These are phyloP conservation scores for Cladosporium sp. DNA, from an alignment of 2,329 filamentous ascomycete genomes.

Conservation along the genomic window DNA sequence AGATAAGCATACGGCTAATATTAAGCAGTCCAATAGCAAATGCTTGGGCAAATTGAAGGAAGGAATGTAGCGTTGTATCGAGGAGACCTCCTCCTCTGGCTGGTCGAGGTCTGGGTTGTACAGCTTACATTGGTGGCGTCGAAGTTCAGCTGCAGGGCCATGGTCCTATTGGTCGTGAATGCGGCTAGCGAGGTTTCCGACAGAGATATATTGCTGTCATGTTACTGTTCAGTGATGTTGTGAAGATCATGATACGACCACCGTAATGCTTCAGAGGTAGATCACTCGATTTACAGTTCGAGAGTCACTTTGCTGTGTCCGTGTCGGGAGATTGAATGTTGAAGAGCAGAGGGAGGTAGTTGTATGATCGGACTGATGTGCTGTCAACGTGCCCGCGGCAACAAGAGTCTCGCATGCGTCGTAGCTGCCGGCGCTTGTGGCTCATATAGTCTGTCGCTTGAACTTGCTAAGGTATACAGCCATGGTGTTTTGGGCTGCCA, in stretches of 20 bases:
- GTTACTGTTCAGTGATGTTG: neutral
- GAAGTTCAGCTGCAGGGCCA: neutral
- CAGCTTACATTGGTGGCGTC: constrained; percentile 6
- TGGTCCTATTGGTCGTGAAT: neutral
- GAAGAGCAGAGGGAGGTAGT: neutral
- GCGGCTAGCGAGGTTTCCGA: neutral
- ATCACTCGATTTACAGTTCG: neutral
- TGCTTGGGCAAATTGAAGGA: constrained; percentile 9
- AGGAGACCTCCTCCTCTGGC: neutral
- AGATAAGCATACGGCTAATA: constrained; percentile 19
- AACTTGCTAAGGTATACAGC: neutral
- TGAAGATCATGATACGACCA: neutral
- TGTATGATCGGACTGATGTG: neutral
- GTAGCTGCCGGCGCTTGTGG: neutral
- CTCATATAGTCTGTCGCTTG: neutral
- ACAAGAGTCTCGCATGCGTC: neutral
- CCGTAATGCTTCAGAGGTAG: neutral
- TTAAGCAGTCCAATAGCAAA: constrained; percentile 14
- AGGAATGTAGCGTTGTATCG: constrained; percentile 8
- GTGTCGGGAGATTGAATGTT: neutral
- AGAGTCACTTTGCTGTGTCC: neutral
- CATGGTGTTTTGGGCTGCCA: neutral
- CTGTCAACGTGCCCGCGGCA: neutral
- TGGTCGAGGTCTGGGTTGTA: neutral
- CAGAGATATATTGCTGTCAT: neutral